Evolutionary conservation across 2,329 filamentous ascomycete species (phyloP).

Genomic region (Penicillium sp.): DNA sequence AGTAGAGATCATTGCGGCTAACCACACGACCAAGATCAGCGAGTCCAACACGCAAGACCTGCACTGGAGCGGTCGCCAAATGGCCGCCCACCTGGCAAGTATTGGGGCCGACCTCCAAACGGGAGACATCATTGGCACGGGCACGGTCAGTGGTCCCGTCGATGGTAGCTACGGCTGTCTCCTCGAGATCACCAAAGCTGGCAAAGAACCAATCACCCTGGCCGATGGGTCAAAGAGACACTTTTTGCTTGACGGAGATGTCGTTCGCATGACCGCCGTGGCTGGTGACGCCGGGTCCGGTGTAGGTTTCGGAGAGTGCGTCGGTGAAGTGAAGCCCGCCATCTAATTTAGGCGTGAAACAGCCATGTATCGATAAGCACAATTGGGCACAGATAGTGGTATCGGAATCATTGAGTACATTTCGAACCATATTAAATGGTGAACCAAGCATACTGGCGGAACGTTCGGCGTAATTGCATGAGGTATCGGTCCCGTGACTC

Average conservation of each 20-base stretch:
- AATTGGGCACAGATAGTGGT: no score
- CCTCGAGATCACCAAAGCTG: constrained; percentile 25
- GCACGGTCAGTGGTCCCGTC: constrained; percentile 24
- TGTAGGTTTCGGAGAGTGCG: constrained; percentile 28
- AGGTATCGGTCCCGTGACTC: no score
- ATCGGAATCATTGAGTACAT: no score
- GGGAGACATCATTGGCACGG: constrained; percentile 29
- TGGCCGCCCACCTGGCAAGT: constrained; percentile 27
- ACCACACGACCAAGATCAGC: constrained; percentile 7
- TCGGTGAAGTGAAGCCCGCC: constrained; percentile 17
- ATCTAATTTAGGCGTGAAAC: not conserved
- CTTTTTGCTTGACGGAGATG: constrained; percentile 25
- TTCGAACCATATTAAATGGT: no score
- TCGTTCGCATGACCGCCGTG: constrained; percentile 23
- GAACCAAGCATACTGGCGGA: no score
- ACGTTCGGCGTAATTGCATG: no score
- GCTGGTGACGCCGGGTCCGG: constrained; percentile 18
- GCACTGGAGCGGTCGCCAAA: constrained; percentile 27
- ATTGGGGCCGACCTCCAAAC: constrained; percentile 24
- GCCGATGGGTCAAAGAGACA: constrained; percentile 14
- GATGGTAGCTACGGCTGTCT: constrained; percentile 23
- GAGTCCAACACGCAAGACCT: constrained; percentile 16
- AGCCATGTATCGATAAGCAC: no score
- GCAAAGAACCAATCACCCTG: constrained; percentile 16
- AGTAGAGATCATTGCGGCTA: constrained; percentile 14